Evolutionary conservation across 2,329 filamentous ascomycete genomes (phyloP).

Genomic region (Fusarium hostae): DNA sequence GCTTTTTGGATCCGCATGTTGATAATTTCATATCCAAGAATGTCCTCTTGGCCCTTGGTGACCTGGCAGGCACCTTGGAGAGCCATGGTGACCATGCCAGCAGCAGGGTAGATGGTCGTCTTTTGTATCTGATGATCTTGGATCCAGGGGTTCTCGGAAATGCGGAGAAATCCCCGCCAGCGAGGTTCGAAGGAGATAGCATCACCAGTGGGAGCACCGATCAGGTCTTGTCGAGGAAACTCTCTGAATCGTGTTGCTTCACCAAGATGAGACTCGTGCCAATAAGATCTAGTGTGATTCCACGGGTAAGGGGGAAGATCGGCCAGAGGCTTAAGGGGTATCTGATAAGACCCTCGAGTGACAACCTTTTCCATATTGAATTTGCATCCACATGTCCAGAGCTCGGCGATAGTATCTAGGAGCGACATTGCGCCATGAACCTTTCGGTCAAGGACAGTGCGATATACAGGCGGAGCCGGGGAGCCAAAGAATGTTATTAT

Average conservation of each 20-base stretch:
- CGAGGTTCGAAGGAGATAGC: conserved; percentile 58
- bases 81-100: conserved; percentile 62
- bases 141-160: conserved; percentile 64
- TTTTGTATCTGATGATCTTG: conserved; percentile 63
- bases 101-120: conserved; percentile 61
- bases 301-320: conserved; percentile 65
- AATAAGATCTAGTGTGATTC: conserved; percentile 64
- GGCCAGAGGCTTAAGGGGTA: conserved; percentile 50
- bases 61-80: conserved; percentile 59
- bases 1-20: conserved; percentile 61
- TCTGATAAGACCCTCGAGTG: conserved; percentile 23
- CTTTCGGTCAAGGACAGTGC: conserved; percentile 45
- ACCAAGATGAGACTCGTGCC: conserved; percentile 63
- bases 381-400: conserved; percentile 52
- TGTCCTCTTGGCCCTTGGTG: conserved; percentile 34
- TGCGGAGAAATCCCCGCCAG: conserved; percentile 62
- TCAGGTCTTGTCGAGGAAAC: conserved; percentile 61
- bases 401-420: conserved; percentile 48
- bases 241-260: conserved; percentile 56
- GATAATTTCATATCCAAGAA: conserved; percentile 56
- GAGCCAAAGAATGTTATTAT: conserved; percentile 42
- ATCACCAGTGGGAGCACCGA: conserved; percentile 59
- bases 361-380: conserved; percentile 49
- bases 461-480: conserved; percentile 35
- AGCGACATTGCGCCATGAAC: conserved; percentile 39